Evolutionary conservation across 257 asterid species (phyloP), one percentile per base, ranked within the genome.

Genomic region (Solanum tarapatanum): DNA sequence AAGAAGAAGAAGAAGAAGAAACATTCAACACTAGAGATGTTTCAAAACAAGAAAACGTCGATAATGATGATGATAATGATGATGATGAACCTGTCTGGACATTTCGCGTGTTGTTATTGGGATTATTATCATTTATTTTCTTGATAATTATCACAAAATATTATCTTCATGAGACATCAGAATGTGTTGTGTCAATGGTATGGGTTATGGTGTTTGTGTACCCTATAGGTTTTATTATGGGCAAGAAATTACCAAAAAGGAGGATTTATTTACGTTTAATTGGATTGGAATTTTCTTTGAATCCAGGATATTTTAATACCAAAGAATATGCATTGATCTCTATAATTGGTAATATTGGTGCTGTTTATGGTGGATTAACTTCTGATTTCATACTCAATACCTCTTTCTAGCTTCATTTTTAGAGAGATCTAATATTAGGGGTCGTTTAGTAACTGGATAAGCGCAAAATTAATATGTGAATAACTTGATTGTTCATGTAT

Each of bases 271-370:
- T 86, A 84, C 88, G 88, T 9, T 80, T 11, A 7, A 16, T 92
- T 16, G 91, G 95, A 33, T 84, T 94, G 89, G 94, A 92, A 45
- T 93, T 95, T 88, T 92, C 87, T 13, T 51, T 91, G 39, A 94
- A 95, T 90, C 92, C 94, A 8, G 96, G 97, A 6, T 93, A 94
- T 4, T 93, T 95, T 88, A 90, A 89, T 43, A 84, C 87, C 5
- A 91, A 88, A 85, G 98, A 95, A 84, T 93, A 88, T 87, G 98
- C 90, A 36, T 66, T 95, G 87, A 93, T 95, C 82, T 92, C 96
- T 26, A 91, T 94, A 33, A 86, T 95, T 87, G 97, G 93, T 55
- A 93, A 95, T 87, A 16, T 88, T 7, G 96, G 97, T 73, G 98
- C 96, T 23, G 90, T 88, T 11, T 89, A 88, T 64, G 95, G 97